Evolutionary conservation across 805 yeast species (phyloP).

Genomic region (Cyberlindnera misumaiensis): DNA sequence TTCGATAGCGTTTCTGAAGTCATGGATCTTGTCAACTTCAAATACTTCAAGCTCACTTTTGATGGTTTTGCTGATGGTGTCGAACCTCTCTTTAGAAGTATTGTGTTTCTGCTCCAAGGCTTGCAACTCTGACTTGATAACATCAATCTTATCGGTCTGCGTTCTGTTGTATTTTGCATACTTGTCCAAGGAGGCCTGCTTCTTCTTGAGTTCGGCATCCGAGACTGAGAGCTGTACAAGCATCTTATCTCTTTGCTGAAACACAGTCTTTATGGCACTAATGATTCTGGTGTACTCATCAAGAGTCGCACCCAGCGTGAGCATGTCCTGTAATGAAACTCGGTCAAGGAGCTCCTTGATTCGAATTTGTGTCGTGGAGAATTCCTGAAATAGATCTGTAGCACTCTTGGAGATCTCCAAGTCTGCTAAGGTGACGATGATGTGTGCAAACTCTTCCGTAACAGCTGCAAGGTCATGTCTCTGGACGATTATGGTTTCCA

Average conservation of each 20-base stretch:
- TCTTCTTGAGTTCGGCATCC: constrained; percentile 43
- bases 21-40: constrained; percentile 70
- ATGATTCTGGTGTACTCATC: constrained; percentile 82
- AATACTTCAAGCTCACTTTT: constrained; percentile 59
- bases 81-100: constrained; percentile 52
- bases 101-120: constrained; percentile 46
- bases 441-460: constrained; percentile 56
- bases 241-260: constrained; percentile 64
- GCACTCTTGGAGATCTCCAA: constrained; percentile 68
- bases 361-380: constrained; percentile 64
- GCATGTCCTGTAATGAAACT: constrained; percentile 74
- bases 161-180: constrained; percentile 38
- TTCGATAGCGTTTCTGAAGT: constrained; percentile 84
- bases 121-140: constrained; percentile 52
- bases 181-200: constrained; percentile 40
- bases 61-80: constrained; percentile 57
- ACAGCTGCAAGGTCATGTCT: constrained; percentile 66
- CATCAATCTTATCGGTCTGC: constrained; percentile 57
- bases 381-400: constrained; percentile 57
- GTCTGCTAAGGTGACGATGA: constrained; percentile 55
- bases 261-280: constrained; percentile 65
- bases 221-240: constrained; percentile 40
- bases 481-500: constrained; percentile 70
- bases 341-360: constrained; percentile 71
- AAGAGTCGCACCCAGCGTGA: constrained; percentile 78